Evolutionary conservation across 2,329 filamentous ascomycete species (phyloP), one percentile per base, ranked within the genome.

Genomic region (Pseudopithomyces chartarum): DNA sequence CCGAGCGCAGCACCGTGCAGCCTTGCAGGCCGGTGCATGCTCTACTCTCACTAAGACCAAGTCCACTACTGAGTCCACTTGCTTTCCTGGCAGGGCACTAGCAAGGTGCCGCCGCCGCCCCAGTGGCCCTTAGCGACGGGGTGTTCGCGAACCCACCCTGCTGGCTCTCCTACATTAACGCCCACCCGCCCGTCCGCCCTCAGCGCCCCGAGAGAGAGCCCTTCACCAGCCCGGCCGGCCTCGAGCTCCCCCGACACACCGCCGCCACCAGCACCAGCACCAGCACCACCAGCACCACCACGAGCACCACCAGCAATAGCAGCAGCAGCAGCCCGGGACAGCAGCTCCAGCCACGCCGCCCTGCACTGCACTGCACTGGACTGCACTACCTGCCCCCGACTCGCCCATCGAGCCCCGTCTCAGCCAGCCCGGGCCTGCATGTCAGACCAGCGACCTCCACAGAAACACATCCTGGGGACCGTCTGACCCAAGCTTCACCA

Each of bases 91-190:
- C 38, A 29, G 26, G 26, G 26, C 26, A 29, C 26, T 29, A 29
- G 26, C 26, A 29, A 29, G 26, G 26, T 29, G 26, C 26, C 26
- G 26, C 26, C 26, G 26, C 26, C 26, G 26, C 26, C 26, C 26
- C 26, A 29, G 26, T 29, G 26, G 26, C 26, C 26, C 26, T 29
- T 29, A 29, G 67, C 64, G 56, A 61, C 59, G 67, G 62, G 65
- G 65, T 60, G 59, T 60, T 19, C 8, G n/a, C 62, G 59, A 62
- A 63, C 64, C 70, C 70, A 66, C 62, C 59, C 52, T 60, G 56
- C 59, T 68, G 67, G 69, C 56, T 63, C 56, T 53, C 60, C 54
- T 69, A 70, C 64, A 67, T 66, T 67, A 60, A 60, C 61, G 42
- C 54, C 60, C 52, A 54, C 53, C 61, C 45, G 52, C 57, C 42